Base-by-base conservation (phyloP, 1,284 basidiomycete genomes). In the Inonotus hispidus region DNA sequence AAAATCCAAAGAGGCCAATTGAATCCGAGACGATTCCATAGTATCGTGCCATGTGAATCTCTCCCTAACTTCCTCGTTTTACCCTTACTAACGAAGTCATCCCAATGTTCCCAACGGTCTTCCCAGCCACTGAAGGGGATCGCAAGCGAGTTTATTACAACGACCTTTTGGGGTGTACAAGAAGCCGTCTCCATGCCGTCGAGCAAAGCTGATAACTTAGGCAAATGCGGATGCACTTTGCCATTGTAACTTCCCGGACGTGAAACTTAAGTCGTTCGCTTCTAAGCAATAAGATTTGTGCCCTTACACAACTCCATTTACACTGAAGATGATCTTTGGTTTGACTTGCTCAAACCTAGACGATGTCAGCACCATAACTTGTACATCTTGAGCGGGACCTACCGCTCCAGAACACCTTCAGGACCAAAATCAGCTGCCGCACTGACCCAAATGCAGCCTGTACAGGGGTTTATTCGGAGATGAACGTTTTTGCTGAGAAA, bases 381-480 rank as follows among this genome's bases (percentile, higher is more conserved):
- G 25, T 45, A 10, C 23, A 38, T 23, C 19, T 27, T 49, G 38
- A 29, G 11, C 38, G 27, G 19, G 11, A 69, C 74, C 66, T 68
- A 83, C 81, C 93, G 81, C 74, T 95, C 92, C 53, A 91, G 77
- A 1, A 93, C 90, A 5, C 92, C 92, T 65, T 87, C 83, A 16
- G 90, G 79, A 13, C 89, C 92, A 75, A 95, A 94, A 71, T 95
- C 93, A 10, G 91, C 85, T 3, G 92, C 90, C n/a, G 90, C 90
- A 65, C 87, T 88, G 55, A 89, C 86, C 89, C 89, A 92, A 21
- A 92, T 86, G n/a, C 79, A 84, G 53, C 84, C 74, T 76, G 57
- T 27, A 38, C 25, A 41, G 43, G n/a, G 14, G 58, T 23, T 29
- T n/a, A 7, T 46, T 58, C 10, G 29, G 19, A 32, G 21, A 56